Evolutionary conservation across 2,329 filamentous ascomycete genomes (phyloP).

Genomic region (Tolypocladium ovalisporum): DNA sequence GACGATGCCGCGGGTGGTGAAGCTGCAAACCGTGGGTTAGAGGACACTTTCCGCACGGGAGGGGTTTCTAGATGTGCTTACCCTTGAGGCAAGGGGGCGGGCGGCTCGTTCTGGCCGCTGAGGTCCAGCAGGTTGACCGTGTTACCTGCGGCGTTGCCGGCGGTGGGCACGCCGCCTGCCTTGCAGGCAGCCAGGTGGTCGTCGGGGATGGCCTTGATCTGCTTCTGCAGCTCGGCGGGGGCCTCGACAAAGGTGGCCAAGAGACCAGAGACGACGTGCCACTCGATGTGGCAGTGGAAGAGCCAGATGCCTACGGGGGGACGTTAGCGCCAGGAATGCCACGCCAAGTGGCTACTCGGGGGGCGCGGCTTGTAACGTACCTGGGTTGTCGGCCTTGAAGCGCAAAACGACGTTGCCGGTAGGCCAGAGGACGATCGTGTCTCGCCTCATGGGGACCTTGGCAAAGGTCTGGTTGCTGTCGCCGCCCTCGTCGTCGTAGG

Average conservation of each 20-base stretch:
- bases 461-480: slow-evolving; percentile 35
- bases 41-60: background rate
- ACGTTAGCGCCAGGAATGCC: background rate
- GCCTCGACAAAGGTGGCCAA: slow-evolving; percentile 54
- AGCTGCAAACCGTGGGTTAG: slow-evolving; percentile 24
- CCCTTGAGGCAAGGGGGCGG: slow-evolving; percentile 50
- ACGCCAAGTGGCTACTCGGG: background rate
- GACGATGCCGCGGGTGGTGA: slow-evolving; percentile 60
- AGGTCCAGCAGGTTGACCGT: slow-evolving; percentile 53
- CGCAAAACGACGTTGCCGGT: slow-evolving; percentile 58
- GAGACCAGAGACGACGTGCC: slow-evolving; percentile 61
- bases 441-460: slow-evolving; percentile 51
- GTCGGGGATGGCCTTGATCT: slow-evolving; percentile 44
- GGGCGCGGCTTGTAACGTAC: slow-evolving; percentile 19
- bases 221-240: slow-evolving; percentile 49
- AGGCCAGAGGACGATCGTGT: slow-evolving; percentile 55
- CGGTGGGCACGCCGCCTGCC: slow-evolving; percentile 34
- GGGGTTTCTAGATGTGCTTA: slow-evolving; percentile 17
- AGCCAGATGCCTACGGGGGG: slow-evolving; percentile 44
- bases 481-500: slow-evolving; percentile 36
- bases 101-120: slow-evolving; percentile 44
- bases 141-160: slow-evolving; percentile 69
- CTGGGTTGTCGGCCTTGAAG: slow-evolving; percentile 58
- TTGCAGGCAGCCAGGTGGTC: slow-evolving; percentile 48
- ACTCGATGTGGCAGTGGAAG: slow-evolving; percentile 76